Percentiles rank a stretch among this genome's conserved stretches.
Evolutionary conservation across 2,329 filamentous ascomycete genomes (phyloP).

Genomic region (Didymella exigua): DNA sequence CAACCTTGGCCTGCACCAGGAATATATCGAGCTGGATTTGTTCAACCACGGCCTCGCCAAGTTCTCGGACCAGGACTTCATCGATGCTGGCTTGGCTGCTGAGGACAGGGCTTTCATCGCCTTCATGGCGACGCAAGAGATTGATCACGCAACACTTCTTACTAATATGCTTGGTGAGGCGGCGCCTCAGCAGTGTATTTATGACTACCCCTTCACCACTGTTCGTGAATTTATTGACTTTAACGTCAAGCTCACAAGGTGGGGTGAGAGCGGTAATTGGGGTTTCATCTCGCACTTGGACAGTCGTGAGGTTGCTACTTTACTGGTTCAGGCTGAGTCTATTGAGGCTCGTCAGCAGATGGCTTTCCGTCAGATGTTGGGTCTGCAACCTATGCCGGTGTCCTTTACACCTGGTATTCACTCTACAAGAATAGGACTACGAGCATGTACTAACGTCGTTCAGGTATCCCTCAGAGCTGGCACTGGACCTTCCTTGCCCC

Average conservation of each 20-base stretch:
- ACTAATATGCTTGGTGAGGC: constrained; percentile 77
- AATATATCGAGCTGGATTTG: constrained; percentile 83
- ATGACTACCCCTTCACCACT: constrained; percentile 78
- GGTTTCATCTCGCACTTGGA: constrained; percentile 80
- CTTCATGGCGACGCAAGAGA: constrained; percentile 79
- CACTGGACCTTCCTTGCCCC: constrained; percentile 81
- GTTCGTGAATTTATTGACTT: constrained; percentile 82
- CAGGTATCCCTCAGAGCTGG: constrained; percentile 74
- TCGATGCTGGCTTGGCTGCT: constrained; percentile 67
- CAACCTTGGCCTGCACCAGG: constrained; percentile 75
- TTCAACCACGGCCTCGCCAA: constrained; percentile 76
- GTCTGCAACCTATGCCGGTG: constrained; percentile 80
- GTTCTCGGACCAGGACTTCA: constrained; percentile 74
- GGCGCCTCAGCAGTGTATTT: constrained; percentile 74
- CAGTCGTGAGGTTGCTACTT: constrained; percentile 72
- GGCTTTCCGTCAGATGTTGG: constrained; percentile 81
- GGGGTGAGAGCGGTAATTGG: constrained; percentile 78
- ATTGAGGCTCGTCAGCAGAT: constrained; percentile 82
- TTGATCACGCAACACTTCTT: constrained; percentile 76
- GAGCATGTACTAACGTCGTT: neutral
- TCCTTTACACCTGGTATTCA: constrained; percentile 81
- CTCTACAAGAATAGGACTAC: neutral
- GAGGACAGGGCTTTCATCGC: constrained; percentile 73
- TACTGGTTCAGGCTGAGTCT: constrained; percentile 77
- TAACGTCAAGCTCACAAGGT: constrained; percentile 81